These are phyloP conservation scores for Penstemon eatonii DNA, from an alignment of 257 asterid species.

Conservation along the genomic window DNA sequence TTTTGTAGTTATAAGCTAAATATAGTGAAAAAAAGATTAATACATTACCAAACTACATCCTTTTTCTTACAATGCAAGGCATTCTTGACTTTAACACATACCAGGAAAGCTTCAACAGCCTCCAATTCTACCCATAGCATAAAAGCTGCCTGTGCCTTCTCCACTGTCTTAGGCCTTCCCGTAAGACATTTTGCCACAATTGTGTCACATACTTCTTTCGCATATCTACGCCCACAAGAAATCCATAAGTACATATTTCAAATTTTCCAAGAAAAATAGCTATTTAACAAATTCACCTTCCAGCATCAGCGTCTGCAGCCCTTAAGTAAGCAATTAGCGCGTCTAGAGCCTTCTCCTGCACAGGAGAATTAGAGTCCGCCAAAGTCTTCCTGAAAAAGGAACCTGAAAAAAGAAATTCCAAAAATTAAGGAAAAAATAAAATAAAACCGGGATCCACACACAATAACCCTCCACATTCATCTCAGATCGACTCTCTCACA, in stretches of 20 bases:
- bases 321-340: slow-evolving; percentile 86
- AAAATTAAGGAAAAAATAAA: slow-evolving; percentile 17
- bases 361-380: slow-evolving; percentile 95
- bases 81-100: slow-evolving; percentile 37
- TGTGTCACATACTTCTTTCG: slow-evolving; percentile 94
- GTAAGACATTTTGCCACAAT: slow-evolving; percentile 90
- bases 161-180: slow-evolving; percentile 97
- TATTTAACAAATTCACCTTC: slow-evolving; percentile 51
- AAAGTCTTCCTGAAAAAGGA: slow-evolving; percentile 77
- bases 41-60: background rate
- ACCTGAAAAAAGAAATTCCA: slow-evolving; percentile 46
- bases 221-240: slow-evolving; percentile 48
- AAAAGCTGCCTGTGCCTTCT: slow-evolving; percentile 84
- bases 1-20: background rate
- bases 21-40: slow-evolving; percentile 4
- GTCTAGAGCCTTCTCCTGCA: slow-evolving; percentile 97
- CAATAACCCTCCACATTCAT: slow-evolving; percentile 36
- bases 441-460: slow-evolving; percentile 35
- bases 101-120: slow-evolving; percentile 94
- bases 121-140: slow-evolving; percentile 97
- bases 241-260: slow-evolving; percentile 12
- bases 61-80: slow-evolving; percentile 2
- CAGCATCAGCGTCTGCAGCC: slow-evolving; percentile 97
- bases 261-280: background rate
- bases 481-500: slow-evolving; percentile 36